Base-by-base conservation (phyloP, 2,329 filamentous ascomycete genomes). In the Botrytis paeoniae region DNA sequence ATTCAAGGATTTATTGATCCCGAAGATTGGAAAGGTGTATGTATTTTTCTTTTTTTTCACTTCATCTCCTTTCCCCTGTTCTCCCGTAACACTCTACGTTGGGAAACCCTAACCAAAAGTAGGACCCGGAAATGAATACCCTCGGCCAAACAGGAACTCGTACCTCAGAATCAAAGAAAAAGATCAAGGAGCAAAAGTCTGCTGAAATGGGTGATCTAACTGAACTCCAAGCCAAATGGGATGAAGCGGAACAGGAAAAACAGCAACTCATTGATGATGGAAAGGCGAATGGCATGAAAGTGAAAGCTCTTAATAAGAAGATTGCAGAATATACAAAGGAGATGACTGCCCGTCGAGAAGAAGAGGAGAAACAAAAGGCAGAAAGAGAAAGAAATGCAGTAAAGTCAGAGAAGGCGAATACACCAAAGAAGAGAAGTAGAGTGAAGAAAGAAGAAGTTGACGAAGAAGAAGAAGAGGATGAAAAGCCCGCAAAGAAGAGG, bases 21-120 rank as follows among this genome's bases (percentile, higher is more conserved):
- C 60, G 91, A 93, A 69, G 95, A 98, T 78, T 98, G 94, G 89
- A 95, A 92, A 48, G 94, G 94, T 20, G 94, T 97, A 87, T 83
- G 92, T 85, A 37, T 78, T 43, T 22, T 41, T 22, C 2, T 22
- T 29, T 37, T 6, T 66, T 9, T 63, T 20, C 5, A n/a, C 43
- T 29, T 32, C 39, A 7, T 20, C 61, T 54, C 12, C 29, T 39
- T 29, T 16, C 45, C 71, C 41, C 60, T 75, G 43, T 39, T 37
- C 35, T 43, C 37, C 60, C 2, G 4, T 18, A 39, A 39, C 4
- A 63, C 25, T 9, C 4, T 0, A 16, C 1, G 41, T 14, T 37
- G 51, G 25, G 65, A 60, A 61, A 65, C 7, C 29, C 57, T 37
- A 57, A 72, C 45, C 16, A 12, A 41, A 54, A 22, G 6, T n/a